Evolutionary conservation across 2,329 filamentous ascomycete species (phyloP), one percentile per base, ranked within the genome.

Genomic region (Sporothrix protearum): DNA sequence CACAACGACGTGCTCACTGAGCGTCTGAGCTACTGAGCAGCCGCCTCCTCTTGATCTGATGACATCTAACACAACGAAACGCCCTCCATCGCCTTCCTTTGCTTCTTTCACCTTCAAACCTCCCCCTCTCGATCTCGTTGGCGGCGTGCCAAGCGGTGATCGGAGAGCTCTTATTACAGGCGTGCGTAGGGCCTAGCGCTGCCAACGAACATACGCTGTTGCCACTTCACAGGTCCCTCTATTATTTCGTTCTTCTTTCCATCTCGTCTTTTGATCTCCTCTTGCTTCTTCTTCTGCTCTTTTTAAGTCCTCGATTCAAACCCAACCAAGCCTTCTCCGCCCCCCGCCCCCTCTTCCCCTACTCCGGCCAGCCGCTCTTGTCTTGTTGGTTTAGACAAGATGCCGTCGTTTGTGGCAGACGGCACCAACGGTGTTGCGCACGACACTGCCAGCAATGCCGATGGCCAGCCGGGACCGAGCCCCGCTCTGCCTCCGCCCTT

Each of bases 41-140:
- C 57, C 5, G 2, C 42, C n/a, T 59, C 25, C 36, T 6, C 42
- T 10, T 28, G 2, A 19, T 7, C 19, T 25, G 42, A 67, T 67
- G 63, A 45, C 63, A 28, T 67, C 63, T 12, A 51, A 51, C 45
- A 49, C 63, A 36, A 67, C 45, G 9, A 45, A 67, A 28, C 45
- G 25, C 16, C 63, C 45, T 49, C 12, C 42, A 5, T 67, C 63
- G 19, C 42, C 45, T 33, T 51, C 63, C 7, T 51, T 51, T 5
- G 39, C 14, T 1, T 25, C 45, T 7, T 51, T 67, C 19, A 9
- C 63, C 19, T 45, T 51, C 22, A 67, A 51, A 49, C 63, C 63
- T 36, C 19, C 22, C 9, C 39, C n/a, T 4, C 22, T 28, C 1
- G 61, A 30, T 12, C 61, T 47, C 22, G 39, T 64, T 16, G 39